Evolutionary conservation across 2,329 filamentous ascomycete genomes (phyloP).

Genomic region (Xylariaceae sp.): DNA sequence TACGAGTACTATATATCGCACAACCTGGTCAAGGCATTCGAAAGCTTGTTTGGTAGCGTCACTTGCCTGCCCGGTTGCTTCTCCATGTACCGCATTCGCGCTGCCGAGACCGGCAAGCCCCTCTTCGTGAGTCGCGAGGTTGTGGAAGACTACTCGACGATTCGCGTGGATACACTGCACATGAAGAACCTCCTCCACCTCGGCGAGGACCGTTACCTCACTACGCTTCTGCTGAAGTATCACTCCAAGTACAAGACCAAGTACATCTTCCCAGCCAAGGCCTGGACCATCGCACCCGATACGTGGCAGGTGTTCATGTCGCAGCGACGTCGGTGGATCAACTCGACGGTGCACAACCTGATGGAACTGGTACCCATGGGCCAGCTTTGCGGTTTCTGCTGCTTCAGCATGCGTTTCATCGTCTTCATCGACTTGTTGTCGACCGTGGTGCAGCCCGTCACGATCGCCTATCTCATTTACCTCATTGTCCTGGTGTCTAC

Average conservation of each 20-base stretch:
- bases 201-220: conserved; percentile 95
- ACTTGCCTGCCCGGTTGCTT: conserved; percentile 98
- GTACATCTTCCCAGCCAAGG: conserved; percentile 85
- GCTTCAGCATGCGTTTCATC: conserved; percentile 98
- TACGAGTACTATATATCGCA: conserved; percentile 99
- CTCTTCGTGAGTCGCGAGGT: conserved; percentile 93
- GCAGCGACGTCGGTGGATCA: conserved; percentile 98
- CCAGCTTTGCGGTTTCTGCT: conserved; percentile 98
- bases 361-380: conserved; percentile 89
- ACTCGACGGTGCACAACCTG: conserved; percentile 96
- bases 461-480: conserved; percentile 82
- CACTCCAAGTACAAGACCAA: conserved; percentile 97
- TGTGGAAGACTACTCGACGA: conserved; percentile 79
- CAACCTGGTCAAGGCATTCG: conserved; percentile 93
- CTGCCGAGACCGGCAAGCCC: conserved; percentile 89
- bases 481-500: conserved; percentile 67
- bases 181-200: conserved; percentile 98
- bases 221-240: conserved; percentile 85
- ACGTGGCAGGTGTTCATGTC: conserved; percentile 92
- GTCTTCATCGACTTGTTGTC: conserved; percentile 91
- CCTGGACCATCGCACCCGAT: conserved; percentile 95
- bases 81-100: conserved; percentile 96
- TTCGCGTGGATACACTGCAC: conserved; percentile 94
- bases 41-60: conserved; percentile 92
- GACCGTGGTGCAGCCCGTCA: conserved; percentile 87